Evolutionary conservation across 805 yeast species (phyloP), one percentile per base, ranked within the genome.

Genomic region (Sporopachydermia lactativora): DNA sequence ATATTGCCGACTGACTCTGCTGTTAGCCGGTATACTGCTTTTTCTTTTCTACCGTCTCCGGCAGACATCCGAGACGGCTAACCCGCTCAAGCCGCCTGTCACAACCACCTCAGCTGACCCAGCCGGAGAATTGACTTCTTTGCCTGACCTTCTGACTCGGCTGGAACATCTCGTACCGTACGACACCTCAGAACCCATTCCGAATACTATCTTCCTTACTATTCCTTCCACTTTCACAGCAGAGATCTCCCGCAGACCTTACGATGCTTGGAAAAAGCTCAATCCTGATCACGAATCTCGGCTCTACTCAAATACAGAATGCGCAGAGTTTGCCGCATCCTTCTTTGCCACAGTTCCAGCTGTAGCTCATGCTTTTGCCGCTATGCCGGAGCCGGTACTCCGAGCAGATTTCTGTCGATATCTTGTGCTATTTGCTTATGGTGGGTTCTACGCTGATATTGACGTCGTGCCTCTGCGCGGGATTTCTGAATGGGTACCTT

Each of bases 371-470:
- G 68, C 77, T 2, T 71, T 62, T 49, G 65, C 65, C 43, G 46
- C 49, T 4, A 51, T 75, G 45, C 80, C 80, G 1, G 72, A 72
- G 53, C 68, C 61, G 17, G 62, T 71, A 36, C 54, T 70, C 39
- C 57, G 60, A 45, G 70, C 65, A 59, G 81, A 75, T 49, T 73
- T 74, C 45, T 64, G 74, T 53, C 61, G 76, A 41, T 75, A 74
- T 50, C 55, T 73, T 44, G 60, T 72, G 4, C 48, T 74, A 4
- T 73, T 52, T 44, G 64, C 75, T 3, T 55, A 59, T 37, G 81
- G 81, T 38, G 81, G 81, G n/a, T 65, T 71, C 8, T 75, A 75
- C 49, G 68, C 78, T 3, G 81, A 75, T 51, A 70, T 74, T 28
- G 81, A 75, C 51, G 74, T 80, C 1, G 61, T 58, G 43, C 68